phyloP scores from a whole-genome alignment of 768 basidiomycete genomes.

The Macrolepiota fuliginosa region DNA sequence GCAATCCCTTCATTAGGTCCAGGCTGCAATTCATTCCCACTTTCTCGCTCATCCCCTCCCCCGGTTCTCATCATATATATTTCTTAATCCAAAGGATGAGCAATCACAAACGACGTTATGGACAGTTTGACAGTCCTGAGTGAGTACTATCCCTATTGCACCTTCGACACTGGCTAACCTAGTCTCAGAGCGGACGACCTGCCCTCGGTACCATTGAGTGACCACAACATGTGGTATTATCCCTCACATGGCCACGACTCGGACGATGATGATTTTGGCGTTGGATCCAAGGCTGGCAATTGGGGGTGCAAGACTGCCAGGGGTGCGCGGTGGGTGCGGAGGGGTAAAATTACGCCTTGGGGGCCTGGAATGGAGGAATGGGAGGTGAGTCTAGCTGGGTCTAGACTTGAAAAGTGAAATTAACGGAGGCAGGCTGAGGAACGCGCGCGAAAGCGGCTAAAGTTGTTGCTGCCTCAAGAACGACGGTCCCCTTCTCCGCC shows the following conservation, averaged over 20 bases:
- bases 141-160: background rate
- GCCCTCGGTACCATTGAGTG: conserved; percentile 46
- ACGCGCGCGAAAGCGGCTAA: conserved; percentile 78
- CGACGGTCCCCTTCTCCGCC: conserved; percentile 72
- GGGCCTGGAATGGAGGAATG: conserved; percentile 82
- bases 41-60: background rate
- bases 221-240: conserved; percentile 82
- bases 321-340: conserved; percentile 79
- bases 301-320: conserved; percentile 81
- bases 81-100: background rate
- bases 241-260: conserved; percentile 74
- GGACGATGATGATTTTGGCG: conserved; percentile 52
- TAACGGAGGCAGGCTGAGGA: conserved; percentile 62
- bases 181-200: conserved; percentile 6
- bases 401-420: conserved; percentile 7
- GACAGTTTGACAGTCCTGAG: conserved; percentile 7
- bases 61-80: background rate
- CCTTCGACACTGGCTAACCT: background rate
- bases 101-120: conserved; percentile 7
- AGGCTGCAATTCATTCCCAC: background rate
- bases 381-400: conserved; percentile 53
- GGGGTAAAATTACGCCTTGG: conserved; percentile 82
- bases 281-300: conserved; percentile 59
- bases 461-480: conserved; percentile 58
- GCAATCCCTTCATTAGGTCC: background rate